Percentiles rank a stretch among this genome's conserved stretches.
These are phyloP conservation scores for Naganishia sp. DNA, from an alignment of 1,284 basidiomycete species.

Conservation along the genomic window DNA sequence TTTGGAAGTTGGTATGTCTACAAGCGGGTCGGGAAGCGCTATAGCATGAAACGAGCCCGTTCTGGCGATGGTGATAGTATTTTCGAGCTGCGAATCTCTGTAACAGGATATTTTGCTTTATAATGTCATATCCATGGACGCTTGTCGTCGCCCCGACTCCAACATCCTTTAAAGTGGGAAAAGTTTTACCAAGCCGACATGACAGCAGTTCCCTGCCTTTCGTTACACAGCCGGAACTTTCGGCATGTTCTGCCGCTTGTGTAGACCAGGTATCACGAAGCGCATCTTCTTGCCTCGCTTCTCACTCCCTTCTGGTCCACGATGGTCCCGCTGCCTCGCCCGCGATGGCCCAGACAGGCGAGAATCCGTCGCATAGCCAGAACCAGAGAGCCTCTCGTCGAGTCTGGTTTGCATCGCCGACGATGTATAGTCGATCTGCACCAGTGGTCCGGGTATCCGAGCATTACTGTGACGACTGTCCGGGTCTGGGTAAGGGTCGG, in stretches of 20 bases:
- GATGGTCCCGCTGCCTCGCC: conserved; percentile 1
- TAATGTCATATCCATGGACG: neutral
- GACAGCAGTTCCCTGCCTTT: no score
- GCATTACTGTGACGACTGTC: neutral
- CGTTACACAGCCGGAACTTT: conserved; percentile 8
- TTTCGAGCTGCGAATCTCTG: no score
- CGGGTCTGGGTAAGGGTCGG: neutral
- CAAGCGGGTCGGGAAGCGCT: neutral
- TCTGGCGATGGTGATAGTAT: no score
- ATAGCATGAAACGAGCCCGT: neutral
- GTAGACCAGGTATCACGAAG: conserved; percentile 18
- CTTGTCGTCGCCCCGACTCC: no score
- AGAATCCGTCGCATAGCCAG: conserved; percentile 6
- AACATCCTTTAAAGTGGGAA: no score
- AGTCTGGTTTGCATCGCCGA: conserved; percentile 14
- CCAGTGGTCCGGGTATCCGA: conserved; percentile 13
- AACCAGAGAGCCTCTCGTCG: neutral
- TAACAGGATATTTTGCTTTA: no score
- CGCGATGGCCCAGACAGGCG: neutral
- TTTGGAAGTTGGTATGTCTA: conserved; percentile 15
- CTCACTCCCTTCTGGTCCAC: neutral
- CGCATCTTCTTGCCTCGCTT: conserved; percentile 7
- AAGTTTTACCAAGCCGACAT: no score
- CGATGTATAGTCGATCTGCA: conserved; percentile 16
- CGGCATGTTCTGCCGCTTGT: conserved; percentile 12